Evolutionary conservation across 768 basidiomycete genomes (phyloP).

Genomic region (Mrakia blollopis): DNA sequence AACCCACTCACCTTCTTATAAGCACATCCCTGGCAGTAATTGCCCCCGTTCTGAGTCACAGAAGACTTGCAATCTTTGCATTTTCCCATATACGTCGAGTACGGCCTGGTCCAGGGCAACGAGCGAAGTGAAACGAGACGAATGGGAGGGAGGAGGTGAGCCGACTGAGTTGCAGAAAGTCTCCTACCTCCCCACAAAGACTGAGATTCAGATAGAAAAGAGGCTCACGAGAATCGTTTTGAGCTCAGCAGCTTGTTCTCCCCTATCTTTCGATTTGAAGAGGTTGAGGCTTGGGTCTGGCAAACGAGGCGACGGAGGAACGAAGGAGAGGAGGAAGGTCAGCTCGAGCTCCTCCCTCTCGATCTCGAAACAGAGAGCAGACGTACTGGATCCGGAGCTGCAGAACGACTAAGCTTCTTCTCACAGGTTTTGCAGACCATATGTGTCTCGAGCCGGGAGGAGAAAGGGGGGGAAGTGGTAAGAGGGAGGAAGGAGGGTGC

Average conservation of each 20-base stretch:
- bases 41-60: slow-evolving; percentile 41
- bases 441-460: background rate
- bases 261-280: slow-evolving; percentile 42
- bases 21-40: slow-evolving; percentile 44
- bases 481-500: background rate
- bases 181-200: slow-evolving; percentile 18
- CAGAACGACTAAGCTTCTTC: slow-evolving; percentile 36
- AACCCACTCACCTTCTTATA: slow-evolving; percentile 41
- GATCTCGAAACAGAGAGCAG: background rate
- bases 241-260: slow-evolving; percentile 45
- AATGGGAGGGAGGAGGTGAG: background rate
- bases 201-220: slow-evolving; percentile 31
- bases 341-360: background rate
- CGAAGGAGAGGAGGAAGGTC: background rate
- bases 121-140: no score
- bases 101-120: slow-evolving; percentile 2
- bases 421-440: slow-evolving; percentile 48
- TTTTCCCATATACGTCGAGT: slow-evolving; percentile 39
- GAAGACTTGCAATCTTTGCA: slow-evolving; percentile 44
- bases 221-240: slow-evolving; percentile 37
- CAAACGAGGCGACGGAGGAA: background rate
- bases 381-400: slow-evolving; percentile 42
- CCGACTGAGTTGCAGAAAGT: no score
- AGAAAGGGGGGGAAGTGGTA: background rate
- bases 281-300: slow-evolving; percentile 39